These are phyloP conservation scores for Pseudogymnoascus pannorum DNA, from an alignment of 2,329 filamentous ascomycete species.

Conservation along the genomic window DNA sequence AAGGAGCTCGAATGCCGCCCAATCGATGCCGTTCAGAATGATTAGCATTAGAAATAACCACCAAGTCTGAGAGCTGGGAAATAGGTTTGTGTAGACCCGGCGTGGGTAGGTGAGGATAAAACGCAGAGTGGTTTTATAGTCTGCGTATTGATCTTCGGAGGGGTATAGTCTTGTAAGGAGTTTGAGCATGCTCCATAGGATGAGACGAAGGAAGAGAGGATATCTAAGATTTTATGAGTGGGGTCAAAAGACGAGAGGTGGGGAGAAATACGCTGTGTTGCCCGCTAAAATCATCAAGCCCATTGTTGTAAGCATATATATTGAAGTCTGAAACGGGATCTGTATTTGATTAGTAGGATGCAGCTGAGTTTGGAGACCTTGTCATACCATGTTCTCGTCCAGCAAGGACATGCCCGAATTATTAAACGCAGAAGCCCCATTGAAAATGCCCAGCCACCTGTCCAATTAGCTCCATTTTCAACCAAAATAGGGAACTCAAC, in stretches of 20 bases:
- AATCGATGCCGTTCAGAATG: constrained; percentile 61
- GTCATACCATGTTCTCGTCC: constrained; percentile 52
- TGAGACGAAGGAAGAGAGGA: constrained; percentile 85
- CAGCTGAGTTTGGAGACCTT: no score
- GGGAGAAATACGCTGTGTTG: constrained; percentile 68
- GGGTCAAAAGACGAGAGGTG: constrained; percentile 74
- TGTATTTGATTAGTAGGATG: background rate
- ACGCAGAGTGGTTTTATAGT: constrained; percentile 37
- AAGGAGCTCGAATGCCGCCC: constrained; percentile 64
- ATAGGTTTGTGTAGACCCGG: constrained; percentile 91
- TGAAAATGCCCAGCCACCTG: constrained; percentile 65
- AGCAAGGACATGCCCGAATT: constrained; percentile 71
- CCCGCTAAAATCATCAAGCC: constrained; percentile 93
- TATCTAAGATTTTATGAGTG: constrained; percentile 95
- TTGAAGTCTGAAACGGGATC: constrained; percentile 30
- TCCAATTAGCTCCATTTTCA: constrained; percentile 72
- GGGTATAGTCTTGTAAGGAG: constrained; percentile 58
- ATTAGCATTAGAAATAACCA: constrained; percentile 87
- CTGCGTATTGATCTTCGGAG: constrained; percentile 62
- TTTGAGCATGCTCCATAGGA: constrained; percentile 76
- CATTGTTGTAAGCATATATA: constrained; percentile 73
- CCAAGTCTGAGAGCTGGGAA: constrained; percentile 86
- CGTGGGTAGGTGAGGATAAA: constrained; percentile 93
- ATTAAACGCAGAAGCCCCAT: constrained; percentile 51
- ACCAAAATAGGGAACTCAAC: constrained; percentile 73